A percentile compares a stretch with the other conserved stretches of the same genome.
Conservation (phyloP, 106 monocot species). For the Phalaenopsis equestris region DNA sequence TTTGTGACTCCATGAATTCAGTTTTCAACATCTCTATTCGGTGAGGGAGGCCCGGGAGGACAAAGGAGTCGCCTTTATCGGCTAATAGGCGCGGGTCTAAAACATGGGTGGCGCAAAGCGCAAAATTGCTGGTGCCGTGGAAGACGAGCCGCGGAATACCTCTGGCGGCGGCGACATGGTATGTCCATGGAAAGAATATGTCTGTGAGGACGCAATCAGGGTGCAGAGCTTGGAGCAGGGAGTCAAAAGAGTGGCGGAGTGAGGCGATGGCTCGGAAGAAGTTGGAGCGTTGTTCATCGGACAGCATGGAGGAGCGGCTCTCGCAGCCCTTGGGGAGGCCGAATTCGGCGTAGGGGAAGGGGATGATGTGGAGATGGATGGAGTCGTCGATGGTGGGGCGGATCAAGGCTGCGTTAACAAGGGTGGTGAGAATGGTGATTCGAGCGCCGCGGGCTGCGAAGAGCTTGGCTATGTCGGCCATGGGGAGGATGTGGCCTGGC, state of each 20-base stretch:
- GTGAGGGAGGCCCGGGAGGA: constrained; percentile 27
- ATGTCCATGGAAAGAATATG: constrained; percentile 29
- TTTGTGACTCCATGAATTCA: neutral
- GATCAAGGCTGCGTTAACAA: constrained; percentile 25
- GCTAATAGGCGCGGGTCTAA: neutral
- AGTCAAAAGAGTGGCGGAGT: constrained; percentile 19
- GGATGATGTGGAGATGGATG: constrained; percentile 17
- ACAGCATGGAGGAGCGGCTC: neutral
- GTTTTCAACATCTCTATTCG: constrained; percentile 16
- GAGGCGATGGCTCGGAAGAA: neutral
- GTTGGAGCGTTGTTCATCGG: neutral
- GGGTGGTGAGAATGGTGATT: constrained; percentile 34
- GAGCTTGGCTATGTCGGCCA: constrained; percentile 33
- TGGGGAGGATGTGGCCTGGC: constrained; percentile 40
- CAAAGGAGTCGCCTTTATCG: constrained; percentile 5
- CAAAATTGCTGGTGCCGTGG: constrained; percentile 24
- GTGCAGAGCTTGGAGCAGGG: neutral
- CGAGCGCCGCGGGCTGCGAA: constrained; percentile 23
- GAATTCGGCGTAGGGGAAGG: constrained; percentile 19
- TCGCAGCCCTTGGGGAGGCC: constrained; percentile 20
- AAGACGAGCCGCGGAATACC: constrained; percentile 32
- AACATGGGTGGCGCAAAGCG: constrained; percentile 2
- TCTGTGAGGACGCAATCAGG: constrained; percentile 34
- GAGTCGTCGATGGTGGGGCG: constrained; percentile 6
- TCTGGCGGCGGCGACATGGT: constrained; percentile 12